phyloP scores from a whole-genome alignment of 208 protist genomes.

The Leishmania lainsoni region DNA sequence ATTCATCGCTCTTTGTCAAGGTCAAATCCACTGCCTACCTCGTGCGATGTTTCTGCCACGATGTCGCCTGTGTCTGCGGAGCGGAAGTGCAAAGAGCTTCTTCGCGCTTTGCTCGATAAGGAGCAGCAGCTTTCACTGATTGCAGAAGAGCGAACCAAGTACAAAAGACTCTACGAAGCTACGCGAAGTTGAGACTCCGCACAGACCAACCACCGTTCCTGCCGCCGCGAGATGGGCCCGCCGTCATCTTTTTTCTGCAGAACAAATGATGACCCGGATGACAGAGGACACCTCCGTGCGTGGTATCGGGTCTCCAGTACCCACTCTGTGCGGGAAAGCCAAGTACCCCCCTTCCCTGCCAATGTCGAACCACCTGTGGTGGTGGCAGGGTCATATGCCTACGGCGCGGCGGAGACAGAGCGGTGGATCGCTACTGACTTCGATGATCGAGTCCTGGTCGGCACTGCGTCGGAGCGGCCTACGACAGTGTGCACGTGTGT shows the following conservation, averaged over 20 bases:
- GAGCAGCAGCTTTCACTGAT: slow-evolving; percentile 67
- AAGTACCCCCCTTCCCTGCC: not conserved
- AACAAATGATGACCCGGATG: not conserved
- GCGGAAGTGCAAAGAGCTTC: slow-evolving; percentile 51
- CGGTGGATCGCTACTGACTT: not conserved
- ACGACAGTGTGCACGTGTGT: not conserved
- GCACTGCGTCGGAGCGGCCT: not conserved
- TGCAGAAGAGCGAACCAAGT: slow-evolving; percentile 39
- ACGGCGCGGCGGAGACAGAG: not conserved
- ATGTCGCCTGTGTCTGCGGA: slow-evolving; percentile 7
- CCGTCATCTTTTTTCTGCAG: slow-evolving; percentile 3
- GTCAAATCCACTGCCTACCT: not conserved
- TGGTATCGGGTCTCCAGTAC: not conserved
- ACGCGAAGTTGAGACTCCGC: not conserved
- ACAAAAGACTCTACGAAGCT: slow-evolving; percentile 22
- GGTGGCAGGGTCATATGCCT: not conserved
- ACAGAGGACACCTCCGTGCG: not conserved
- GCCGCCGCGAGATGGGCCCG: not conserved
- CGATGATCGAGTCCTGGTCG: not conserved
- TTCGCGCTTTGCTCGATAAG: slow-evolving; percentile 74
- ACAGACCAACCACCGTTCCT: not conserved
- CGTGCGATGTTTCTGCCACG: no score
- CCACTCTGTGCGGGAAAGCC: not conserved
- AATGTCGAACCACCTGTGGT: not conserved
- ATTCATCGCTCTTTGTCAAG: not conserved